Conservation (phyloP, 2,329 filamentous ascomycete species). For the Neofusicoccum kwambonambiense region DNA sequence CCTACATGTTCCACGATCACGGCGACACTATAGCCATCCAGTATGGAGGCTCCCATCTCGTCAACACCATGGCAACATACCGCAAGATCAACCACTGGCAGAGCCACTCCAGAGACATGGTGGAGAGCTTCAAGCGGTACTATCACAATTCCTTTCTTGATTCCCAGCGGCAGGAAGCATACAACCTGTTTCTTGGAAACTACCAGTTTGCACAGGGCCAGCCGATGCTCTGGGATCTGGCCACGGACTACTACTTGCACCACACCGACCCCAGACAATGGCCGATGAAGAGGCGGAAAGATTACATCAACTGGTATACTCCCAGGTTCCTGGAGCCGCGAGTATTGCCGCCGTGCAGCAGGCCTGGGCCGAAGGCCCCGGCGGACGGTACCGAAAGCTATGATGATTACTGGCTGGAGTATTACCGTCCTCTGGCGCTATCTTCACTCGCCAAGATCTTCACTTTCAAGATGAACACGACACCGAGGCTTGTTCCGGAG, state of each 20-base stretch:
- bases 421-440: constrained; percentile 83
- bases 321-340: constrained; percentile 67
- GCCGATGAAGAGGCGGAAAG: constrained; percentile 60
- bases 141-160: constrained; percentile 99
- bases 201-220: constrained; percentile 85
- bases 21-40: constrained; percentile 97
- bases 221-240: constrained; percentile 94
- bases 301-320: constrained; percentile 90
- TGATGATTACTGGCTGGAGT: constrained; percentile 97
- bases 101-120: constrained; percentile 95
- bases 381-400: constrained; percentile 55
- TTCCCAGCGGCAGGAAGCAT: constrained; percentile 95
- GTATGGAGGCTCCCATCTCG: constrained; percentile 93
- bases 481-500: constrained; percentile 77
- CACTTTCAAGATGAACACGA: constrained; percentile 87
- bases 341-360: constrained; percentile 53
- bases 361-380: constrained; percentile 21
- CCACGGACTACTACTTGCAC: constrained; percentile 94
- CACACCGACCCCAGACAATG: constrained; percentile 78
- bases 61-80: constrained; percentile 99
- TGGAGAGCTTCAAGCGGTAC: constrained; percentile 97
- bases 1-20: constrained; percentile 97
- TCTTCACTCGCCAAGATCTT: constrained; percentile 93
- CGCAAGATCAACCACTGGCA: constrained; percentile 99
- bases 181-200: constrained; percentile 95